Evolutionary conservation across 371 early-diverging fungal genomes (phyloP).

Genomic region (Mortierella sp.): DNA sequence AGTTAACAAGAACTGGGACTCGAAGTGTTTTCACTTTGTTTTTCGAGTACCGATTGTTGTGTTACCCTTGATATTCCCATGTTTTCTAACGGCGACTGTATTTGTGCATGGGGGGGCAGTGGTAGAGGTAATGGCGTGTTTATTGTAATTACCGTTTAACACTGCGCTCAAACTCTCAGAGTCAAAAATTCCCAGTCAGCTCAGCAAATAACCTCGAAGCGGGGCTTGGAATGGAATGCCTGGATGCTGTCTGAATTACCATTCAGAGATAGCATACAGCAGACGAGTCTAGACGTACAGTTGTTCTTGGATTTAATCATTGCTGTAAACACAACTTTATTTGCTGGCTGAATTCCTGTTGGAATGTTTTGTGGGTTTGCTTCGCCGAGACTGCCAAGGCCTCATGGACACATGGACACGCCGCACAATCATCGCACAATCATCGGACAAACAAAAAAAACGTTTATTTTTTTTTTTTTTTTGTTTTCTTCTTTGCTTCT

Average conservation of each 20-base stretch:
- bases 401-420: background rate
- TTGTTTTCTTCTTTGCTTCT: background rate
- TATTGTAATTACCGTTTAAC: too few relatives aligned
- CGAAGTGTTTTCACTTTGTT: background rate
- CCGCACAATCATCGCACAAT: background rate
- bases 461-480: background rate
- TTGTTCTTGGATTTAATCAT: too few relatives aligned
- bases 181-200: background rate
- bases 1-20: background rate
- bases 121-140: background rate
- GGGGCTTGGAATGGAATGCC: background rate
- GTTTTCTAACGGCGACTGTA: constrained; percentile 11
- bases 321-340: too few relatives aligned
- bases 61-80: background rate
- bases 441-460: background rate
- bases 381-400: background rate
- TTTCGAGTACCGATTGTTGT: background rate
- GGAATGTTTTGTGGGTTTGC: background rate
- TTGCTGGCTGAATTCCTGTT: background rate
- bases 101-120: background rate
- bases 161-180: too few relatives aligned
- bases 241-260: background rate
- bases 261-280: background rate
- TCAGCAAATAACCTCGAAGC: background rate
- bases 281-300: too few relatives aligned